These are phyloP conservation scores for Aspergillus tamarii DNA, from an alignment of 2,329 filamentous ascomycete genomes.

Conservation along the genomic window DNA sequence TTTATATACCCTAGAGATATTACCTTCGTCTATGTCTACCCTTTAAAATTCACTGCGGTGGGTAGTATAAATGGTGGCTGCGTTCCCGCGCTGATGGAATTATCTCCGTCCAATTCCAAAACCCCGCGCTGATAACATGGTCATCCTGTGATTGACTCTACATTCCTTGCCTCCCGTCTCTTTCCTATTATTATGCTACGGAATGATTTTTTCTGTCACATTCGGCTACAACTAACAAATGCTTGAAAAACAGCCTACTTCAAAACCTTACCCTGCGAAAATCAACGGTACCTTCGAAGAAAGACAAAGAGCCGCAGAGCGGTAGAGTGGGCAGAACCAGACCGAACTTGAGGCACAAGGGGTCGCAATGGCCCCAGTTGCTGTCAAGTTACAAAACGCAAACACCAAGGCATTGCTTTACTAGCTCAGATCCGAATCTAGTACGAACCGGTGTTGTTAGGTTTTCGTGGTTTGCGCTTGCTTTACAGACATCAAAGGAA, in stretches of 20 bases:
- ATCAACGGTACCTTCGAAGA: not conserved
- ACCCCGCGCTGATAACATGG: slow-evolving; percentile 7
- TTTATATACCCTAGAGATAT: not conserved
- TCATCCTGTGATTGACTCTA: slow-evolving; percentile 1
- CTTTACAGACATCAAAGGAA: too few species aligned
- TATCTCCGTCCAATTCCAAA: slow-evolving; percentile 4
- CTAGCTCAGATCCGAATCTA: too few species aligned
- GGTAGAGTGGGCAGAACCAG: too few species aligned
- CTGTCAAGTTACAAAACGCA: too few species aligned
- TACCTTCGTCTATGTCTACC: not conserved
- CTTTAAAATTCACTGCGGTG: not conserved
- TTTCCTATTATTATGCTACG: not conserved
- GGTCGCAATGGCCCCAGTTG: too few species aligned
- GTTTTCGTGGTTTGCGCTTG: too few species aligned
- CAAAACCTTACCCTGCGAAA: not conserved
- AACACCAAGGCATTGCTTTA: too few species aligned
- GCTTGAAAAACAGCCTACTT: not conserved
- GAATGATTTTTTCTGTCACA: not conserved
- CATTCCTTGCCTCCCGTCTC: not conserved
- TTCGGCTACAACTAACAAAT: not conserved
- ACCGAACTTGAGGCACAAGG: too few species aligned
- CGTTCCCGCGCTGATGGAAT: slow-evolving; percentile 3
- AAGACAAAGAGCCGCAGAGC: too few species aligned
- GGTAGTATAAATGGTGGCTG: not conserved
- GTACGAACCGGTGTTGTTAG: too few species aligned